Percentiles rank a stretch among this genome's conserved stretches.
Conservation (phyloP, 805 yeast species). For the Jamesozyma hellenica region DNA sequence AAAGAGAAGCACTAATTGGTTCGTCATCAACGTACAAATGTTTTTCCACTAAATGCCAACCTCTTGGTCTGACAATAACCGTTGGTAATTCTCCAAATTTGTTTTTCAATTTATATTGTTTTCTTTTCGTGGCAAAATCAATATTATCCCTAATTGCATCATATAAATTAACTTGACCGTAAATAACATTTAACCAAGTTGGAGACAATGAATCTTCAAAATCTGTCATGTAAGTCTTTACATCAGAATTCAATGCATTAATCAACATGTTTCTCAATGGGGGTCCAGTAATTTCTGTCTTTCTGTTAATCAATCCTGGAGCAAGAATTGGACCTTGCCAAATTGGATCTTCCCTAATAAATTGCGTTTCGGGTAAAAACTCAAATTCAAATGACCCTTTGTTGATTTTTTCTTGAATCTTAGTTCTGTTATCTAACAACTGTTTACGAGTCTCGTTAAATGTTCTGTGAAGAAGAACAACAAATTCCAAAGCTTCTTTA, state of each 20-base stretch:
- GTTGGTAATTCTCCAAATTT: slow-evolving; percentile 43
- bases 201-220: slow-evolving; percentile 80
- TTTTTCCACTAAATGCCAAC: slow-evolving; percentile 75
- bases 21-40: slow-evolving; percentile 65
- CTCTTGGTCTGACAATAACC: slow-evolving; percentile 76
- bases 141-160: slow-evolving; percentile 67
- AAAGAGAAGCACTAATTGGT: slow-evolving; percentile 66
- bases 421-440: slow-evolving; percentile 51
- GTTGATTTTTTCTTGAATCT: slow-evolving; percentile 52
- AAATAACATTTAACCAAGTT: slow-evolving; percentile 70
- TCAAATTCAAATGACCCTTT: slow-evolving; percentile 45
- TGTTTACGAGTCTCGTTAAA: slow-evolving; percentile 54
- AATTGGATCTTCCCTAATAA: slow-evolving; percentile 58
- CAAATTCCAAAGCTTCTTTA: slow-evolving; percentile 46
- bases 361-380: slow-evolving; percentile 57
- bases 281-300: slow-evolving; percentile 80
- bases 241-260: slow-evolving; percentile 69
- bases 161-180: slow-evolving; percentile 70
- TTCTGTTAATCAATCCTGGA: slow-evolving; percentile 62
- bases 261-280: slow-evolving; percentile 77
- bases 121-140: slow-evolving; percentile 37
- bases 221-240: slow-evolving; percentile 79
- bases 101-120: slow-evolving; percentile 40
- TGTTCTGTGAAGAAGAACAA: slow-evolving; percentile 63
- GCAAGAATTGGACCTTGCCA: slow-evolving; percentile 73